These are phyloP conservation scores for Nakazawaea holstii DNA, from an alignment of 805 yeast species.

Conservation along the genomic window DNA sequence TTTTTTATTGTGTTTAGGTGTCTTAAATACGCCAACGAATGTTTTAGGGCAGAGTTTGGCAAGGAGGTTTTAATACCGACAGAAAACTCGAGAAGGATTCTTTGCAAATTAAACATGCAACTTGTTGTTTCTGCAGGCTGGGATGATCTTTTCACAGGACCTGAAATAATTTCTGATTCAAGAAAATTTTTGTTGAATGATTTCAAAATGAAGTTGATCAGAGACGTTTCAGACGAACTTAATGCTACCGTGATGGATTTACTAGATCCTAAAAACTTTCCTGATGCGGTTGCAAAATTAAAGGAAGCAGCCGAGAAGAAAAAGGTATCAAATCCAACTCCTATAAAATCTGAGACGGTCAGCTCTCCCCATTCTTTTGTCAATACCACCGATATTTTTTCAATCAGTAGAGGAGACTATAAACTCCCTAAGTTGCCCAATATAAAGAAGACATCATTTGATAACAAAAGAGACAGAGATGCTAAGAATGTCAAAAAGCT, in stretches of 20 bases:
- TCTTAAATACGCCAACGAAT: conserved; percentile 49
- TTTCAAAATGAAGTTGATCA: conserved; percentile 53
- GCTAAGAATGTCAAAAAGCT: neutral
- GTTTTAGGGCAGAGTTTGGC: conserved; percentile 60
- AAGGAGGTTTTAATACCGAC: conserved; percentile 26
- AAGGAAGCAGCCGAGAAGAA: conserved; percentile 21
- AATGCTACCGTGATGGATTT: conserved; percentile 61
- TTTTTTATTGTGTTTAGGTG: conserved; percentile 67
- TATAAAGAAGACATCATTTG: conserved; percentile 2
- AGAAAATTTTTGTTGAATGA: conserved; percentile 55
- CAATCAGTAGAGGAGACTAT: conserved; percentile 3
- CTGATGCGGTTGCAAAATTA: conserved; percentile 36
- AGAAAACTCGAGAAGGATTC: conserved; percentile 16
- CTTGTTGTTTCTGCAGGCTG: conserved; percentile 43
- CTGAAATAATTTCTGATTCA: conserved; percentile 28
- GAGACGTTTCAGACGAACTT: conserved; percentile 69
- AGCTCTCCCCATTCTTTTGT: neutral
- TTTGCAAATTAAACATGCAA: conserved; percentile 52
- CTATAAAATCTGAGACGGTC: neutral
- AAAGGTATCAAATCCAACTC: conserved; percentile 11
- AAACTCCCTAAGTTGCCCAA: conserved; percentile 4
- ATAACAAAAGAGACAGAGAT: conserved; percentile 7
- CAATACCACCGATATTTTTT: conserved; percentile 5
- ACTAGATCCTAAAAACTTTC: conserved; percentile 54
- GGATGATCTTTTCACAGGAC: conserved; percentile 8